These are phyloP conservation scores for Haplosporangium sp. DNA, from an alignment of 371 early-diverging fungal genomes.

Conservation along the genomic window DNA sequence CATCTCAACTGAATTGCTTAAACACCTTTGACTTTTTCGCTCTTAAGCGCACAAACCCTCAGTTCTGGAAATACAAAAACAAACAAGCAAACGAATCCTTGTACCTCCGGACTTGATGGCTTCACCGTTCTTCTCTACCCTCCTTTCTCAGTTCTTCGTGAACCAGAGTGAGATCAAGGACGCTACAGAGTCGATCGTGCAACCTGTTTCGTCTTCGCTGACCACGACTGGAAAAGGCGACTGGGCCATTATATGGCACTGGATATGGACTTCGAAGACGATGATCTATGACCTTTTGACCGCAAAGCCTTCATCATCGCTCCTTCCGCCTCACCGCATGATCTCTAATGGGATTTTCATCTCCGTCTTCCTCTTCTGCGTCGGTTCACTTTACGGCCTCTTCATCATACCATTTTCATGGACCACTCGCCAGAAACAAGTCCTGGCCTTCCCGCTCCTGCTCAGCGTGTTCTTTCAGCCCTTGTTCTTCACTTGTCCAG, in stretches of 20 bases:
- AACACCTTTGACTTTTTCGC: too few species aligned
- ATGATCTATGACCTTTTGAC: constrained; percentile 20
- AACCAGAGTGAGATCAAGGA: constrained; percentile 3
- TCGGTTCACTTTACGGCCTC: constrained; percentile 21
- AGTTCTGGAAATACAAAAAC: too few species aligned
- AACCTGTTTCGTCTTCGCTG: background rate
- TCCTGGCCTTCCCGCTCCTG: constrained; percentile 23
- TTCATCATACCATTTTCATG: constrained; percentile 20
- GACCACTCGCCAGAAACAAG: constrained; percentile 27
- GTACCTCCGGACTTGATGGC: background rate
- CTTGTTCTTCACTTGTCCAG: constrained; percentile 25
- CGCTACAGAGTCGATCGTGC: background rate
- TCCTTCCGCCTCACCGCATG: constrained; percentile 14
- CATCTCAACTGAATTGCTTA: too few species aligned
- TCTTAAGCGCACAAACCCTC: constrained; percentile 9
- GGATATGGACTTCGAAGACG: constrained; percentile 12
- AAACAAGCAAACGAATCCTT: too few species aligned
- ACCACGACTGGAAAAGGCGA: background rate
- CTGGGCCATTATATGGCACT: constrained; percentile 12
- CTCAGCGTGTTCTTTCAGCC: constrained; percentile 12
- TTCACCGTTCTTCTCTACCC: background rate
- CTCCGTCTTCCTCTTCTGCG: constrained; percentile 5
- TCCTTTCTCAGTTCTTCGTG: constrained; percentile 8
- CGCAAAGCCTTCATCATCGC: background rate
- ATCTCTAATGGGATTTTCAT: constrained; percentile 12